Base-by-base conservation (phyloP, 192 early-diverging fungal species). In the Chytriomyces sp. region DNA sequence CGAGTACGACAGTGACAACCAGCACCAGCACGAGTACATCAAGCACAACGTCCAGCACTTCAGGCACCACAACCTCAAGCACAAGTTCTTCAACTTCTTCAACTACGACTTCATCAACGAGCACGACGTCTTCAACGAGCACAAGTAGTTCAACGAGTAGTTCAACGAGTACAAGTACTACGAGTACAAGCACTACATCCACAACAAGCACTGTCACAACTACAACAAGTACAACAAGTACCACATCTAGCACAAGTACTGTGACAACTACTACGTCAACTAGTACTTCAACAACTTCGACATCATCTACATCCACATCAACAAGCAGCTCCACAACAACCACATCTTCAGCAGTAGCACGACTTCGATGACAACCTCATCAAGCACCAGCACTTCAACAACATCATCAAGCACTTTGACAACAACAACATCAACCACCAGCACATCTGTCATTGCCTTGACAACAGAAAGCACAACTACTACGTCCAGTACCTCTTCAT, bases 11-110 rank as follows among this genome's bases (percentile, higher is more conserved):
- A 0, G 6, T 50, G 9, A 28, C 48, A 20, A 50, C 68, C 23
- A 24, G 48, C 20, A 69, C 68, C 7, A 69, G 47, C 13, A 50
- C 50, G 5, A 77, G 73, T n/a, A 76, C 63, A 0, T 48, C 74
- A 44, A 45, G 43, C 28, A 50, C 64, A 24, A 45, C 50, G 5
- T 66, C 74, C 2, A 68, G 20, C 1, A 76, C 74, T 18, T 48
- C 64, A 18, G 45, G 45, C 8, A 73, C 69, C 5, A 74, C 65
- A 7, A 6, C 63, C 3, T 64, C 63, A 64, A 64, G 7, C 13
- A 11, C 28, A 57, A 57, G 16, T 57, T 4, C 53, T 3, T 57
- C 53, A 57, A n/a, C 44, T 67, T n/a, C 11, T 23, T 28, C 16
- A n/a, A 13, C 2, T 5, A 24, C 45, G 24, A 7, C 65, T 28